Evolutionary conservation across 2,329 filamentous ascomycete genomes (phyloP).

Genomic region (Talaromyces islandicus): DNA sequence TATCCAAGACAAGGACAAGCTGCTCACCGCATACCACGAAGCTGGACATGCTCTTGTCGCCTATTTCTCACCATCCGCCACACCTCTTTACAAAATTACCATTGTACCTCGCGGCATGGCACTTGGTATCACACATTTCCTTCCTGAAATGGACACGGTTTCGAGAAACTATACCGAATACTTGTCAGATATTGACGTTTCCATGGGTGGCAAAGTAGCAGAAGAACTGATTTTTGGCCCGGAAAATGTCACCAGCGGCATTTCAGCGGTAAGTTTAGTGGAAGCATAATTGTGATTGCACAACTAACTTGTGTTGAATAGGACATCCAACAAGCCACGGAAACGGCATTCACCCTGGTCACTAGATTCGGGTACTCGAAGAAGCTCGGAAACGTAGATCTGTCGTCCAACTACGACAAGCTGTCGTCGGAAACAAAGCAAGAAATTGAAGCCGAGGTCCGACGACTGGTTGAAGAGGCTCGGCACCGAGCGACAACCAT

Average conservation of each 20-base stretch:
- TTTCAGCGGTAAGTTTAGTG: conserved; percentile 59
- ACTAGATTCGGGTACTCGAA: conserved; percentile 85
- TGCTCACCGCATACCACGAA: conserved; percentile 94
- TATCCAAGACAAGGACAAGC: conserved; percentile 87
- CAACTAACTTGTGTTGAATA: conserved; percentile 24
- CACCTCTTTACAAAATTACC: conserved; percentile 90
- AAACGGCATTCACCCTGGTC: conserved; percentile 79
- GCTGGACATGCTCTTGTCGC: conserved; percentile 90
- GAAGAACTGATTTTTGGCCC: conserved; percentile 87
- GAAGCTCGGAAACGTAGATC: conserved; percentile 82
- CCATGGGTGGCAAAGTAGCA: conserved; percentile 77
- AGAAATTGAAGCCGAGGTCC: conserved; percentile 82
- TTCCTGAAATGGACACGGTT: conserved; percentile 90
- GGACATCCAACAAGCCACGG: conserved; percentile 80
- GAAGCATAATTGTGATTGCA: background rate
- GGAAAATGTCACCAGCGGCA: conserved; percentile 88
- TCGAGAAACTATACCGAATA: conserved; percentile 82
- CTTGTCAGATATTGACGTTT: conserved; percentile 70
- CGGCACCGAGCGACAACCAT: conserved; percentile 67
- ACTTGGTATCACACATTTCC: conserved; percentile 77
- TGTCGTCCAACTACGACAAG: conserved; percentile 70
- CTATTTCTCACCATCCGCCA: conserved; percentile 70
- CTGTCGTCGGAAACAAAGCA: conserved; percentile 83
- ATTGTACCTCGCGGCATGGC: conserved; percentile 86
- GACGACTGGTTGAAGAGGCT: conserved; percentile 74